Conservation (phyloP, 2,329 filamentous ascomycete genomes). For the Xylariaceae sp. region DNA sequence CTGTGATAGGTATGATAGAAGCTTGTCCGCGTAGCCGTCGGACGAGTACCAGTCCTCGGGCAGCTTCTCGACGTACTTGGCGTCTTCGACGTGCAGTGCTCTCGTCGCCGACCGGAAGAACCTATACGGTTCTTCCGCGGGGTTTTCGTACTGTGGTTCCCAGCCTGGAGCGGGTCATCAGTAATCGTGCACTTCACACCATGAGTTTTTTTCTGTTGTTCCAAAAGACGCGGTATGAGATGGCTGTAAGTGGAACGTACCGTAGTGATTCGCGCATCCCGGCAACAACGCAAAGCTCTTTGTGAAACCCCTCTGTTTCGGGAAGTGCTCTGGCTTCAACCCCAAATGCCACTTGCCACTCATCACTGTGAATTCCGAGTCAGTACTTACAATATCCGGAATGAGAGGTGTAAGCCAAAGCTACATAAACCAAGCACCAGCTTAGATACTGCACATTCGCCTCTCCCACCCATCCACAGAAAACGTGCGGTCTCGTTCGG, state of each 20-base stretch:
- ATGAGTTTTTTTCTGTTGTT: too few species aligned
- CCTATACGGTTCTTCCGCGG: slow-evolving; percentile 6
- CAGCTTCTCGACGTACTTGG: slow-evolving; percentile 23
- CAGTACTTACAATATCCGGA: too few species aligned
- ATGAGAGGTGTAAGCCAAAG: too few species aligned
- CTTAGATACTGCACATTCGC: too few species aligned
- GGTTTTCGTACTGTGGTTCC: slow-evolving; percentile 17
- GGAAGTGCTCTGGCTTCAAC: slow-evolving; percentile 39
- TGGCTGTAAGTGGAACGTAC: too few species aligned
- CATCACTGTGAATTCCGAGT: too few species aligned
- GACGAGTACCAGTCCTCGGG: slow-evolving; percentile 44
- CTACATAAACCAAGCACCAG: too few species aligned
- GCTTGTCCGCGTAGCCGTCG: slow-evolving; percentile 38
- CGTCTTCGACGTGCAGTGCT: slow-evolving; percentile 29
- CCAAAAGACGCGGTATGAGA: too few species aligned
- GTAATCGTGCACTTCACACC: too few species aligned
- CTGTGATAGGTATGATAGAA: slow-evolving; percentile 36
- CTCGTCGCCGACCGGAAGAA: slow-evolving; percentile 8
- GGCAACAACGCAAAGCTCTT: slow-evolving; percentile 50
- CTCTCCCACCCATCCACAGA: too few species aligned
- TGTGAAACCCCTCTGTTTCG: slow-evolving; percentile 49
- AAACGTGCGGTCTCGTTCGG: too few species aligned
- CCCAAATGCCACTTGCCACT: slow-evolving; percentile 23
- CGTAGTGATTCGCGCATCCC: slow-evolving; percentile 43
- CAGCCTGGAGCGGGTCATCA: slow-evolving; percentile 10